phyloP scores from a whole-genome alignment of 495 filamentous ascomycete species.

The Cercophora sp. region DNA sequence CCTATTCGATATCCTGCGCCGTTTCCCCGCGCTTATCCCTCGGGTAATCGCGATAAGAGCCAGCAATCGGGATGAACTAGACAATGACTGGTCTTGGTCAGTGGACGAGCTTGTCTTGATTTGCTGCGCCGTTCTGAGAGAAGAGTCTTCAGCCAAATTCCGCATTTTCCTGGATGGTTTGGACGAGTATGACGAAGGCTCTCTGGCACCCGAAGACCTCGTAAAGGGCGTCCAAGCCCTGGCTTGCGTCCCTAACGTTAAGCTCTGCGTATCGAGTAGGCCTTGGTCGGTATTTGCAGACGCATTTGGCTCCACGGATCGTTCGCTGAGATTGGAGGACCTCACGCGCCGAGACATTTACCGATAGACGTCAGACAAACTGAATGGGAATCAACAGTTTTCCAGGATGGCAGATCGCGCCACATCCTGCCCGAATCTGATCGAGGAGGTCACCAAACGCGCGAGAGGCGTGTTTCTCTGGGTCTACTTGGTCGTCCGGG shows the following conservation, averaged over 20 bases:
- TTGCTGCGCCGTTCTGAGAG: neutral
- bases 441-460: neutral
- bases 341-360: conserved; percentile 10
- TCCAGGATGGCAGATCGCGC: neutral
- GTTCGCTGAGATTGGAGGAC: conserved; percentile 1
- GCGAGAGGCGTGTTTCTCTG: conserved; percentile 14
- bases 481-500: conserved; percentile 5
- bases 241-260: neutral
- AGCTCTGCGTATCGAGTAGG: conserved; percentile 11
- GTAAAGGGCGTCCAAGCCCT: neutral
- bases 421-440: neutral
- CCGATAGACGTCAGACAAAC: neutral
- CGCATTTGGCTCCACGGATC: neutral
- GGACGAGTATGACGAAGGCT: conserved; percentile 11
- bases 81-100: neutral
- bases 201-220: neutral
- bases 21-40: neutral
- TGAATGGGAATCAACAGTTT: neutral
- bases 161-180: conserved; percentile 13
- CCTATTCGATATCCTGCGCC: conserved; percentile 2
- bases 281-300: conserved; percentile 13
- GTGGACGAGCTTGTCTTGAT: neutral
- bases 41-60: neutral
- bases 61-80: neutral
- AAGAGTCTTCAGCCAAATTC: neutral